Conservation (phyloP, 805 yeast species). For the Candida xiaguanensis region DNA sequence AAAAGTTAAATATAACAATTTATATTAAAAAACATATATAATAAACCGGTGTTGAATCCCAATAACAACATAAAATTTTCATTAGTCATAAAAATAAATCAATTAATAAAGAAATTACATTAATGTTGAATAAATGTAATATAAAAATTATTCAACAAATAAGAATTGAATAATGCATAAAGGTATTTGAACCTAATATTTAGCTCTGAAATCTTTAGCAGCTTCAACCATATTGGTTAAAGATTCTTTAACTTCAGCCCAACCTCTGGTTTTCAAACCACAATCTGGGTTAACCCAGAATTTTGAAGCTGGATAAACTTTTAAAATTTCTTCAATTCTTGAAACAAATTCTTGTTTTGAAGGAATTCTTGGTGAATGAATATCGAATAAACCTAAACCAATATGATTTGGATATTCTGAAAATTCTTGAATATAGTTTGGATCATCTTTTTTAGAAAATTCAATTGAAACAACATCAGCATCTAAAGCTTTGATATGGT, state of each 20-base stretch:
- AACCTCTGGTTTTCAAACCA: slow-evolving; percentile 99
- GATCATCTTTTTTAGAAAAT: slow-evolving; percentile 99
- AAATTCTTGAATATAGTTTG: slow-evolving; percentile 96
- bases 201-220: slow-evolving; percentile 80
- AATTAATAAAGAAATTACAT: slow-evolving; percentile 31
- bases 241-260: slow-evolving; percentile 95
- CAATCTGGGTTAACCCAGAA: slow-evolving; percentile 99
- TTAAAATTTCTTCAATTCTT: slow-evolving; percentile 91
- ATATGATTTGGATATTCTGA: slow-evolving; percentile 98
- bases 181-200: slow-evolving; percentile 24
- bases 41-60: slow-evolving; percentile 6
- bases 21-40: slow-evolving; percentile 3
- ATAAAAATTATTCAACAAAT: slow-evolving; percentile 30
- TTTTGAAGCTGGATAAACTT: slow-evolving; percentile 96
- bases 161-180: slow-evolving; percentile 41
- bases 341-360: slow-evolving; percentile 93
- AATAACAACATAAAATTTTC: slow-evolving; percentile 2
- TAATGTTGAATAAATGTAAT: slow-evolving; percentile 50
- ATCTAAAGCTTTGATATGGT: slow-evolving; percentile 98
- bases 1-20: not conserved
- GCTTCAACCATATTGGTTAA: slow-evolving; percentile 99
- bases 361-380: slow-evolving; percentile 99
- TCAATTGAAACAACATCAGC: slow-evolving; percentile 99
- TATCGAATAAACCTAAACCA: slow-evolving; percentile 98
- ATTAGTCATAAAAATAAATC: slow-evolving; percentile 7